A percentile compares a stretch with the other conserved stretches of the same genome.
These are phyloP conservation scores for Nothophoma quercina DNA, from an alignment of 2,329 filamentous ascomycete species.

Conservation along the genomic window DNA sequence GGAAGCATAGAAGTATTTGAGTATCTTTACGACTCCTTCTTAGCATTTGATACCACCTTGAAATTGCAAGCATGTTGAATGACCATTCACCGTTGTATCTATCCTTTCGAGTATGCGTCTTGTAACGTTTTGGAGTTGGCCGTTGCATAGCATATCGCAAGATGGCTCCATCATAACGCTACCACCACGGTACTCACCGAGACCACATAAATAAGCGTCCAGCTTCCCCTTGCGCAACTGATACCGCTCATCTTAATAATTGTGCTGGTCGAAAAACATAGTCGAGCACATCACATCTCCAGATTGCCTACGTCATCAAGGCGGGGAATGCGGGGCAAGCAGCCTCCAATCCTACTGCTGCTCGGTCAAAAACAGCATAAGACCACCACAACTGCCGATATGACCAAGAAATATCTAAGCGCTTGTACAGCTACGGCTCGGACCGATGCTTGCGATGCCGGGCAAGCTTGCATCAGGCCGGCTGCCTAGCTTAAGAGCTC, in stretches of 20 bases:
- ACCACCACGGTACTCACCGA: constrained; percentile 8
- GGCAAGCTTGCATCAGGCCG: background rate
- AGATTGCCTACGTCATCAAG: constrained; percentile 6
- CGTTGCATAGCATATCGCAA: background rate
- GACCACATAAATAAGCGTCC: background rate
- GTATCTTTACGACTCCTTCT: background rate
- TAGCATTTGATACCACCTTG: constrained; percentile 2
- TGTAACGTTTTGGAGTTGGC: no score
- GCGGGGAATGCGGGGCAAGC: constrained; percentile 14
- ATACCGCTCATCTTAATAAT: no score
- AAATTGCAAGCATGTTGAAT: background rate
- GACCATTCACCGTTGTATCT: background rate
- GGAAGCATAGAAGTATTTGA: background rate
- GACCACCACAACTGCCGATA: constrained; percentile 9
- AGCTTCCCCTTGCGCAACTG: background rate
- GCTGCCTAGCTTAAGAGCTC: background rate
- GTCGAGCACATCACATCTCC: no score
- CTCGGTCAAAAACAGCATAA: background rate
- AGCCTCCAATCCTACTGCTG: background rate
- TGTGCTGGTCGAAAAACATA: no score
- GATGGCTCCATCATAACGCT: background rate
- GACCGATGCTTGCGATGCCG: constrained; percentile 4
- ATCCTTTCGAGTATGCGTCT: no score
- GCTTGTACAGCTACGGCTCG: background rate
- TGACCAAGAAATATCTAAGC: constrained; percentile 3